Conservation (phyloP, 768 basidiomycete genomes). For the Psilocybe sp. region DNA sequence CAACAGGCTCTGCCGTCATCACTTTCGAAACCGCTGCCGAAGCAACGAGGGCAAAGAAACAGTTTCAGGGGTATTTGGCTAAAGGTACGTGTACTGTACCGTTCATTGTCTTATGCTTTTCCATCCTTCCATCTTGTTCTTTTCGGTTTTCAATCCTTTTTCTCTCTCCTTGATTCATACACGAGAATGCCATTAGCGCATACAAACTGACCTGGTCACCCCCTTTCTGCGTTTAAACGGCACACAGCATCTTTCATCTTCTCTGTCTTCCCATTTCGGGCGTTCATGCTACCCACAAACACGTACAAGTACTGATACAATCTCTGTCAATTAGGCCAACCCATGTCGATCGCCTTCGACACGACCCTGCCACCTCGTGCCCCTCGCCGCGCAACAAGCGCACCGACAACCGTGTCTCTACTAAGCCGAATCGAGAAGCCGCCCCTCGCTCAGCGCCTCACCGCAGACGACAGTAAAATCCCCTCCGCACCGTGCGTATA, state of each 20-base stretch:
- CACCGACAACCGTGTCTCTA: constrained; percentile 56
- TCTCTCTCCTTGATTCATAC: background rate
- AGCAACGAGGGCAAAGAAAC: constrained; percentile 80
- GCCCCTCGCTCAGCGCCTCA: constrained; percentile 64
- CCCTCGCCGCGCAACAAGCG: constrained; percentile 48
- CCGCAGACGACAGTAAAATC: constrained; percentile 40
- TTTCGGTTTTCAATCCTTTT: no score
- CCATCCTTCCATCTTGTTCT: background rate
- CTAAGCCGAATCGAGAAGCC: constrained; percentile 76
- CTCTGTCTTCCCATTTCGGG: background rate
- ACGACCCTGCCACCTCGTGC: constrained; percentile 39
- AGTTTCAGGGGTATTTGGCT: constrained; percentile 82
- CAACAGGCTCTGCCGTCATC: constrained; percentile 78
- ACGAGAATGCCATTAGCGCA: no score
- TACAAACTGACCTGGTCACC: no score
- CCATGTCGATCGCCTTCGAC: constrained; percentile 71
- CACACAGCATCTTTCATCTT: background rate
- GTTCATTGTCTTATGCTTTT: constrained; percentile 6
- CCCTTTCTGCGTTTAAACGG: no score
- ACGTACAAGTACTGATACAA: background rate
- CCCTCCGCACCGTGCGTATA: constrained; percentile 36
- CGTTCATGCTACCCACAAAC: background rate
- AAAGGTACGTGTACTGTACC: constrained; percentile 57
- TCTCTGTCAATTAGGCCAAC: constrained; percentile 53
- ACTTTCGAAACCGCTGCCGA: constrained; percentile 76